A percentile compares a stretch with the other conserved stretches of the same genome.
phyloP scores from a whole-genome alignment of 495 filamentous ascomycete genomes.

The Daldinia loculata region DNA sequence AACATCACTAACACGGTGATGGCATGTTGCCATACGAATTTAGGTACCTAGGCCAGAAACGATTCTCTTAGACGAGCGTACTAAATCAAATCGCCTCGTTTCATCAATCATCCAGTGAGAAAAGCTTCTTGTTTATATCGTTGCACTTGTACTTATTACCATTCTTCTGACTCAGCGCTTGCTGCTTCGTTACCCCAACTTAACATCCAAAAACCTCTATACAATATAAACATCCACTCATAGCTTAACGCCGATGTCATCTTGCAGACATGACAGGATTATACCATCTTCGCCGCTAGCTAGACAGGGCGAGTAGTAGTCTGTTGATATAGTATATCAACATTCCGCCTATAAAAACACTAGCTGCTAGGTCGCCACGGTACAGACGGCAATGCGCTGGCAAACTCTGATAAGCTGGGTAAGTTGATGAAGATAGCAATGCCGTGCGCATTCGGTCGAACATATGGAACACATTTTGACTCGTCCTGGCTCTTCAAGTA shows the following conservation, averaged over 20 bases:
- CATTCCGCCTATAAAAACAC: slow-evolving; percentile 5
- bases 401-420: slow-evolving; percentile 33
- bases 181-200: slow-evolving; percentile 7
- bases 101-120: not conserved
- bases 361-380: slow-evolving; percentile 25
- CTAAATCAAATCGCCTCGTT: not conserved
- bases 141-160: slow-evolving; percentile 1
- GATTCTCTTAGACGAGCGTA: not conserved
- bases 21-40: not conserved
- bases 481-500: slow-evolving; percentile 33
- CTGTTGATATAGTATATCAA: slow-evolving; percentile 1
- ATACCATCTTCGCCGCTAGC: not conserved
- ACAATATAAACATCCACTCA: slow-evolving; percentile 19
- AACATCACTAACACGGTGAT: not conserved
- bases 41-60: not conserved
- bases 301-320: not conserved
- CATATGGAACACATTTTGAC: slow-evolving; percentile 26
- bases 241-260: slow-evolving; percentile 30
- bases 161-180: slow-evolving; percentile 27
- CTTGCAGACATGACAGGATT: slow-evolving; percentile 5
- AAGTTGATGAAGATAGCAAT: slow-evolving; percentile 13
- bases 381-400: slow-evolving; percentile 30
- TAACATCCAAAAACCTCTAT: not conserved
- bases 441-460: slow-evolving; percentile 36
- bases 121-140: not conserved